A percentile compares a stretch with the other conserved stretches of the same genome.
phyloP scores from a whole-genome alignment of 257 asterid genomes.

The Solanum chaucha region DNA sequence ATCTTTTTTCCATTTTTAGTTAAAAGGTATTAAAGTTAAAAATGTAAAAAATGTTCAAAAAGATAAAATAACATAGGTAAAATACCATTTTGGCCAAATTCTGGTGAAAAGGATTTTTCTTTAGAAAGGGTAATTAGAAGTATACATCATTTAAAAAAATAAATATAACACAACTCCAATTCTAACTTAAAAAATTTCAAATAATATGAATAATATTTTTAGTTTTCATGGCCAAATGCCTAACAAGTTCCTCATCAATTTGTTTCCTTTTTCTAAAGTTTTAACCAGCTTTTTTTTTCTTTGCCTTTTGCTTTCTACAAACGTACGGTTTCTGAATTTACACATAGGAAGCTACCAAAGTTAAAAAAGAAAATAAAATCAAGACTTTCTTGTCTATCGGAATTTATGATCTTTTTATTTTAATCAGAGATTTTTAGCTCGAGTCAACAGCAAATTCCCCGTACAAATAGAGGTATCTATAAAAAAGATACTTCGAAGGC shows the following conservation, averaged over 20 bases:
- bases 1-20: too few relatives aligned
- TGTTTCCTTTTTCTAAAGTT: background rate
- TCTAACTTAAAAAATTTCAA: background rate
- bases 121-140: background rate
- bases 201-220: background rate
- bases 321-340: background rate
- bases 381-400: background rate
- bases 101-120: too few relatives aligned
- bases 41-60: too few relatives aligned
- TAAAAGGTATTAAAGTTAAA: too few relatives aligned
- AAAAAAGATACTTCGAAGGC: too few relatives aligned
- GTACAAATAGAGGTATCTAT: too few relatives aligned
- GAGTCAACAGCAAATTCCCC: background rate
- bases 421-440: too few relatives aligned
- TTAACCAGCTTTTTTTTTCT: background rate
- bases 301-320: background rate
- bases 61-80: too few relatives aligned
- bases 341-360: background rate
- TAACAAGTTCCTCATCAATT: background rate
- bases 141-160: background rate
- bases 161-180: background rate
- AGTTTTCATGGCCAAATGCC: background rate
- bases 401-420: too few relatives aligned
- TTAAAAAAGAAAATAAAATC: background rate
- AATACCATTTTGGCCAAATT: too few relatives aligned